These are phyloP conservation scores for Limnomonas spitsbergensis DNA, from an alignment of 139 green algal genomes.

Conservation along the genomic window DNA sequence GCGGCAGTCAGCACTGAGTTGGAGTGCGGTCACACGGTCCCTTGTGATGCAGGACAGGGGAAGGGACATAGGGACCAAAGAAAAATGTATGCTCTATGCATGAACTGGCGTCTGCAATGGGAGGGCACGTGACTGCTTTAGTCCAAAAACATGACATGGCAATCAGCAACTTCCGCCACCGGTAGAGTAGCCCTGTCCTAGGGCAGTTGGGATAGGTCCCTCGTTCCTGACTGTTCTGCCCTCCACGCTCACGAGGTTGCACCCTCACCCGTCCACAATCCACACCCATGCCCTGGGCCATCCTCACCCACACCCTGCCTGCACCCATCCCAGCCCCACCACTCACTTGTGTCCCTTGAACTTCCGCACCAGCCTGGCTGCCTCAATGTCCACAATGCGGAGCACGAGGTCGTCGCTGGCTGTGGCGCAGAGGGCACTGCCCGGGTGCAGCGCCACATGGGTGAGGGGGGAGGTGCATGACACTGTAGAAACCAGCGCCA, in stretches of 20 bases:
- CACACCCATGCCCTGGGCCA: too few species aligned
- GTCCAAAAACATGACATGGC: too few species aligned
- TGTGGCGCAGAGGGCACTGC: slow-evolving; percentile 49
- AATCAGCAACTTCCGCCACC: too few species aligned
- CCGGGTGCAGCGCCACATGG: slow-evolving; percentile 37
- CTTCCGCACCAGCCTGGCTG: slow-evolving; percentile 66
- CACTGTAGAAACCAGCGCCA: not conserved
- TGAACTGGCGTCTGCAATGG: too few species aligned
- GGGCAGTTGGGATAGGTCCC: too few species aligned
- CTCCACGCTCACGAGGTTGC: too few species aligned
- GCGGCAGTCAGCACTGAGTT: slow-evolving; percentile 68
- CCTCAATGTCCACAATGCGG: slow-evolving; percentile 56
- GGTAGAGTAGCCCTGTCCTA: too few species aligned
- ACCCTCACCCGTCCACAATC: too few species aligned
- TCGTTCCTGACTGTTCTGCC: too few species aligned
- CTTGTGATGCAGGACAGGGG: not conserved
- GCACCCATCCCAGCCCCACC: not conserved
- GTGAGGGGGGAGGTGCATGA: not conserved
- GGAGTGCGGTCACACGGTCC: slow-evolving; percentile 75
- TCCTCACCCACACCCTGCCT: too few species aligned
- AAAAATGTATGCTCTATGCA: too few species aligned
- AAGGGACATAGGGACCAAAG: not conserved
- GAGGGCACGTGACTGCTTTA: too few species aligned
- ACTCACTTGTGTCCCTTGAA: slow-evolving; percentile 75
- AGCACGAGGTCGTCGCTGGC: slow-evolving; percentile 34